These are phyloP conservation scores for Astrothelium subdiscretum DNA, from an alignment of 495 filamentous ascomycete species.

Conservation along the genomic window DNA sequence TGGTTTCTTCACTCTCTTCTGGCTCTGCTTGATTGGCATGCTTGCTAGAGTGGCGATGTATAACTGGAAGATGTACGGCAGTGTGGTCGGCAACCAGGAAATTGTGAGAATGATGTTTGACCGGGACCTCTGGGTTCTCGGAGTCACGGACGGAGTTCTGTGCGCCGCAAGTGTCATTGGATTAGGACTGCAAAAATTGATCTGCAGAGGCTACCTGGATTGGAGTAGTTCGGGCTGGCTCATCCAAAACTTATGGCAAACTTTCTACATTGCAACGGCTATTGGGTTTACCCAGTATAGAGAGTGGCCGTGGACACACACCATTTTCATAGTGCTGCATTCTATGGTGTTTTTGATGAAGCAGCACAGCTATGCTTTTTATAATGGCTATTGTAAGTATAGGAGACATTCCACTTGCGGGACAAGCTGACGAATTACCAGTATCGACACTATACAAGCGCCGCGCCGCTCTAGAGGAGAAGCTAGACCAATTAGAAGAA, in stretches of 20 bases:
- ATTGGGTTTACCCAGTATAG: constrained; percentile 50
- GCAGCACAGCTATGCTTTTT: constrained; percentile 64
- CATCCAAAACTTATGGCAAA: constrained; percentile 60
- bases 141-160: constrained; percentile 55
- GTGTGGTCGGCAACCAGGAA: constrained; percentile 52
- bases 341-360: constrained; percentile 66
- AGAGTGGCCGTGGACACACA: constrained; percentile 68
- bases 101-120: constrained; percentile 57
- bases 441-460: constrained; percentile 48
- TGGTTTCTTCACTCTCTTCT: constrained; percentile 70
- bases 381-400: constrained; percentile 52
- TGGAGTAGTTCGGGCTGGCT: constrained; percentile 59
- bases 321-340: constrained; percentile 61
- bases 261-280: constrained; percentile 43
- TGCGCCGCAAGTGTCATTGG: constrained; percentile 47
- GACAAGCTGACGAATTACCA: constrained; percentile 9
- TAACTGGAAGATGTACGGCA: constrained; percentile 52
- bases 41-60: constrained; percentile 51
- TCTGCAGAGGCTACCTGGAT: constrained; percentile 41
- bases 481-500: constrained; percentile 33
- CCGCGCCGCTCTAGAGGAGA: constrained; percentile 31
- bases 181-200: constrained; percentile 45
- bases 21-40: constrained; percentile 51
- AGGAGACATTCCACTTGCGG: background rate
- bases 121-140: constrained; percentile 51